Percentiles rank a stretch among this genome's conserved stretches.
These are phyloP conservation scores for Barbarea vulgaris DNA, from an alignment of 345 rosid genomes.

Conservation along the genomic window DNA sequence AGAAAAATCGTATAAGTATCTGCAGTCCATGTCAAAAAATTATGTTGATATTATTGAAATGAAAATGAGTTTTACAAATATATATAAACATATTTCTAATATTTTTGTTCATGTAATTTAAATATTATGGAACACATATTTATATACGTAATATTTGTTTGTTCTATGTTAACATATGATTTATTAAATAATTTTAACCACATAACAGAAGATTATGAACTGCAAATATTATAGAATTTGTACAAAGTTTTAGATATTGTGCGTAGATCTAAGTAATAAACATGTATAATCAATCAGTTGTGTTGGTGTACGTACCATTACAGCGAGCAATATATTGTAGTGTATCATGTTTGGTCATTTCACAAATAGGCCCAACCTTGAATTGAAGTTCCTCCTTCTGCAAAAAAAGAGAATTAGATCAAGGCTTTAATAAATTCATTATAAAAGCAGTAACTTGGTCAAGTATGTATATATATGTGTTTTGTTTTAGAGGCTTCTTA, in stretches of 20 bases:
- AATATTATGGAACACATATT: too few species aligned
- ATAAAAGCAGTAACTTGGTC: conserved; percentile 1
- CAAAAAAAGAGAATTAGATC: background rate
- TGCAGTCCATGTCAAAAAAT: background rate
- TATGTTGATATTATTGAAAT: too few species aligned
- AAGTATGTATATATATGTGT: background rate
- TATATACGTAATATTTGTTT: too few species aligned
- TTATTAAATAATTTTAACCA: too few species aligned
- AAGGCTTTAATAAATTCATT: background rate
- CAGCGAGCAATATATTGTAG: background rate
- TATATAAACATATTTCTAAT: too few species aligned
- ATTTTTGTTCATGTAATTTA: too few species aligned
- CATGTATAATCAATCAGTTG: background rate
- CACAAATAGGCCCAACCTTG: background rate
- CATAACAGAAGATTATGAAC: too few species aligned
- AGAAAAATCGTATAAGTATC: background rate
- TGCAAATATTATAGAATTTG: too few species aligned
- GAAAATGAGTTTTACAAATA: too few species aligned
- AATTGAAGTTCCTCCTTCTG: conserved; percentile 3
- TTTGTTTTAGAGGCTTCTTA: conserved; percentile 10
- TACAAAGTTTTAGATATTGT: too few species aligned
- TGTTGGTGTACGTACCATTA: background rate
- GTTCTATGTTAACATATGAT: too few species aligned
- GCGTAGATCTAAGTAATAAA: background rate
- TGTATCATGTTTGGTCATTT: background rate